Percentiles rank a stretch among this genome's conserved stretches.
These are phyloP conservation scores for Chenopodium berlandieri DNA, from an alignment of 148 eudicot species.

Conservation along the genomic window DNA sequence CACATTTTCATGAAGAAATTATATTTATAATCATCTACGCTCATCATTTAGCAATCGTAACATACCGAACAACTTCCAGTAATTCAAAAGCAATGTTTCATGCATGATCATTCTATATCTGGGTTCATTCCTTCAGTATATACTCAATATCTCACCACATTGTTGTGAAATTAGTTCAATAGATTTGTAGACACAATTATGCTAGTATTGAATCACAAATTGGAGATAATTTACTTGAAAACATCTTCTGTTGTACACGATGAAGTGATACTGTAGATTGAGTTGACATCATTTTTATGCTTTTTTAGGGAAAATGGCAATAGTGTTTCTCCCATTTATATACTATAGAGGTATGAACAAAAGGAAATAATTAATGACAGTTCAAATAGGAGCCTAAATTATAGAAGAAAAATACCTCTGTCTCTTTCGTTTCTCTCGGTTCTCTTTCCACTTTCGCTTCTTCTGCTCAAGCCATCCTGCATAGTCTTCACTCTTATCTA, in stretches of 20 bases:
- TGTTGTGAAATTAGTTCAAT: too few relatives aligned
- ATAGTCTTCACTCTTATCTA: slow-evolving; percentile 74
- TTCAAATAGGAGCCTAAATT: not conserved
- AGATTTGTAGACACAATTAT: not conserved
- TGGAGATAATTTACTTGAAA: not conserved
- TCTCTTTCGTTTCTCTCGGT: slow-evolving; percentile 70
- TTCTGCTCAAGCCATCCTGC: slow-evolving; percentile 85
- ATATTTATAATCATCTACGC: not conserved
- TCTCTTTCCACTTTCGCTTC: slow-evolving; percentile 94
- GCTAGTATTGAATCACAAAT: not conserved
- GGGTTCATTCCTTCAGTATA: not conserved
- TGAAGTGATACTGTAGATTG: not conserved
- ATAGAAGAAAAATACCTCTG: slow-evolving; percentile 47
- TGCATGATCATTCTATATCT: not conserved
- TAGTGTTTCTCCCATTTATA: not conserved
- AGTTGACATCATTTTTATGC: not conserved
- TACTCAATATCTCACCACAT: not conserved
- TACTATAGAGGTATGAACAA: not conserved
- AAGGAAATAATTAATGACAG: not conserved
- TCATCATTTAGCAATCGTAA: not conserved
- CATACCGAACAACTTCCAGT: not conserved
- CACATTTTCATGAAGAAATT: not conserved
- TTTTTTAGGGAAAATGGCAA: not conserved
- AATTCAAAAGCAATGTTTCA: not conserved
- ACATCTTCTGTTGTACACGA: not conserved